Conservation (phyloP, 371 early-diverging fungal species). For the Mucor lusitanicus region DNA sequence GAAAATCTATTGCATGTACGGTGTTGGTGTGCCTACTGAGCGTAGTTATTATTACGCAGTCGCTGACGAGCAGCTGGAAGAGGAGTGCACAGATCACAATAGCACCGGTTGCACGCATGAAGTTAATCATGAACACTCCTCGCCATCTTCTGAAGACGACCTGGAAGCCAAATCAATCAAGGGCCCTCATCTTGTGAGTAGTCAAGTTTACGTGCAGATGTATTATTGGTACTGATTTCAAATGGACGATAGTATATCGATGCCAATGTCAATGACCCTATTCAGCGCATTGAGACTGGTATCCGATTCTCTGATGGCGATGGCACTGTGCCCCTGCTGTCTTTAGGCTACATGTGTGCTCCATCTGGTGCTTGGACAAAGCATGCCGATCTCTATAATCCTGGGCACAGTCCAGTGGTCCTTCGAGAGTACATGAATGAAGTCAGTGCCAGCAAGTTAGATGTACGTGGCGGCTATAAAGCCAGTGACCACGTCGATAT, state of each 20-base stretch:
- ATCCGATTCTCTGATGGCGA: conserved; percentile 67
- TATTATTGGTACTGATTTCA: not conserved
- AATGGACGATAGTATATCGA: conserved; percentile 44
- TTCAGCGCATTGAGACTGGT: conserved; percentile 53
- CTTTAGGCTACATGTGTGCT: conserved; percentile 90
- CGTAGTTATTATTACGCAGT: conserved; percentile 73
- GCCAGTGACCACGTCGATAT: conserved; percentile 93
- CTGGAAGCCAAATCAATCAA: not conserved
- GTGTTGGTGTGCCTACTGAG: conserved; percentile 81
- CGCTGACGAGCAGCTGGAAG: conserved; percentile 8
- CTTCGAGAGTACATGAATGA: conserved; percentile 80
- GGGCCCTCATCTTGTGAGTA: conserved; percentile 4
- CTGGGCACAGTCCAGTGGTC: conserved; percentile 72
- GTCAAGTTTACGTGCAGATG: not conserved
- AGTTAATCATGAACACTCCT: not conserved
- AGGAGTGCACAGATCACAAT: conserved; percentile 4
- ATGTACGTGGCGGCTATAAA: conserved; percentile 81
- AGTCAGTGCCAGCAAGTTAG: conserved; percentile 55
- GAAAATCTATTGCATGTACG: conserved; percentile 86
- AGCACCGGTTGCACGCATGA: conserved; percentile 1
- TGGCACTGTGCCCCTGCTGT: conserved; percentile 90
- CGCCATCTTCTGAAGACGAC: not conserved
- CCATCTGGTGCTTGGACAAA: conserved; percentile 84
- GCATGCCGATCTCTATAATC: conserved; percentile 76
- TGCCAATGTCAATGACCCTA: conserved; percentile 38